Evolutionary conservation across 2,329 filamentous ascomycete genomes (phyloP), one percentile per base, ranked within the genome.

Genomic region (Talaromyces sp.): DNA sequence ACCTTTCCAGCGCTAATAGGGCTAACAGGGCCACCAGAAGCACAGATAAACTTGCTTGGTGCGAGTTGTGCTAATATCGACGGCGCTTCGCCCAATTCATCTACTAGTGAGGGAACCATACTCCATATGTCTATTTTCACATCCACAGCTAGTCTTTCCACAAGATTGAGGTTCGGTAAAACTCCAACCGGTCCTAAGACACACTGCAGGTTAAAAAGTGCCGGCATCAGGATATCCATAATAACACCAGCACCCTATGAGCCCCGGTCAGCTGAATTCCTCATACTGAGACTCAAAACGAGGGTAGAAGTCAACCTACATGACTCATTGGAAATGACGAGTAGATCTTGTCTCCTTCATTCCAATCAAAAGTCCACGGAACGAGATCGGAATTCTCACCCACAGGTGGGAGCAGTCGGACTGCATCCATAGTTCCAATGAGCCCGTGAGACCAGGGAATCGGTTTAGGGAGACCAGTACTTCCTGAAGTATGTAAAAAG

Each of bases 401-500:
- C 8, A 36, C 61, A 8, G 68, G 58, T 58, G 65, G 61, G 10
- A 63, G 58, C 45, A 69, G 43, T 62, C 68, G 15, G 43, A 65
- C 53, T 40, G 58, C 69, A 59, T 67, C 63, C 63, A 68, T 62
- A 15, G 68, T 63, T 5, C 61, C 68, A 8, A 69, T 54, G 43
- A 66, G 65, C 17, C 68, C 69, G 64, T 71, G 67, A 15, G 63
- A 72, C 68, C 73, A 76, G 10, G 71, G 63, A 3, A 79, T 72
- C 2, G 76, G 76, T 60, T 78, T 78, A 5, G 77, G 77, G 7
- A 76, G 54, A 2, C 77, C 76, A 2, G 75, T 78, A 1, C 74
- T 73, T 1, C 75, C 76, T 49, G 75, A 75, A 0, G 76, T 77
- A 69, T 79, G 76, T 13, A 78, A 58, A 11, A 78, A 70, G 27